Conservation (phyloP, 2,329 filamentous ascomycete species). For the Podosphaera fusca region DNA sequence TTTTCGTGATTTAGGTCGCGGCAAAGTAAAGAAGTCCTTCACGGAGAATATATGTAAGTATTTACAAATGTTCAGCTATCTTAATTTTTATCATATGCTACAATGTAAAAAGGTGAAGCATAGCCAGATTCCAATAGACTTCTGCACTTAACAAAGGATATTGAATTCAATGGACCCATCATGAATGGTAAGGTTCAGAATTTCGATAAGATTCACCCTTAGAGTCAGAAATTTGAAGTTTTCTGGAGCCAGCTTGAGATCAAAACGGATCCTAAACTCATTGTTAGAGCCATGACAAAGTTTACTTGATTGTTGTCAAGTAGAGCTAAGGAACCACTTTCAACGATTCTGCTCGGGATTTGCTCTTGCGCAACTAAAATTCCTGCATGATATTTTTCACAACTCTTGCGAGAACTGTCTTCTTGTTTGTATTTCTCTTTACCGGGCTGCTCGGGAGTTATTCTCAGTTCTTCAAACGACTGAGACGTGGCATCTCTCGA, state of each 20-base stretch:
- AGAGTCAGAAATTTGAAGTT: no score
- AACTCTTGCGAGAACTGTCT: conserved; percentile 27
- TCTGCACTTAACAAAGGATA: no score
- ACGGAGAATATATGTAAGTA: no score
- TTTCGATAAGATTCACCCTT: no score
- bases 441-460: conserved; percentile 18
- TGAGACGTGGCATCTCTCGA: conserved; percentile 20
- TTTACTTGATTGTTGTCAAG: conserved; percentile 95
- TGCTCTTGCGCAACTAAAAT: conserved; percentile 15
- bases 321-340: conserved; percentile 44
- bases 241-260: conserved; percentile 37
- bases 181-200: no score
- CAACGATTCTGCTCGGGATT: conserved; percentile 27
- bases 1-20: not conserved
- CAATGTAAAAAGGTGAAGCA: no score
- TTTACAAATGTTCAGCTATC: no score
- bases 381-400: conserved; percentile 28
- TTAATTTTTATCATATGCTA: no score
- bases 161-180: no score
- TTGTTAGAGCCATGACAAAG: conserved; percentile 63
- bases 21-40: no score
- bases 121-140: no score
- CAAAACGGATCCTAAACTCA: conserved; percentile 59
- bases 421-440: conserved; percentile 19
- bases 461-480: conserved; percentile 20